Evolutionary conservation across 2,329 filamentous ascomycete genomes (phyloP), one percentile per base, ranked within the genome.

Genomic region (Fusarium sp.): DNA sequence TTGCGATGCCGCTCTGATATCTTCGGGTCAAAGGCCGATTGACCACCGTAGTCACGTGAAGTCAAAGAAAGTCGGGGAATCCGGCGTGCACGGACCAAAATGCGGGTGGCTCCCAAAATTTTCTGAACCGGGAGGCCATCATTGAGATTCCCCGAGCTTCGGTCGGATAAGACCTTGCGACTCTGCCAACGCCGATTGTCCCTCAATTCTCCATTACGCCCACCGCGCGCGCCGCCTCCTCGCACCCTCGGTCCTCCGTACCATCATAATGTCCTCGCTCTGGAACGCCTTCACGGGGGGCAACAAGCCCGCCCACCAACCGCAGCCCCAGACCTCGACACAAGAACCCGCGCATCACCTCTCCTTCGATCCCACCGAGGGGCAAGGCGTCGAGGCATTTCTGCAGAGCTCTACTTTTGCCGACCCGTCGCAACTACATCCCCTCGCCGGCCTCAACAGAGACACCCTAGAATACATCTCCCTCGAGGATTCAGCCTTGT

Each of bases 401-500:
- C 89, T 98, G 64, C 91, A 90, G 77, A 89, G 86, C 76, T 90
- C 92, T 63, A 82, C 91, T 60, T 91, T 96, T 75, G 90, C 94
- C 80, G 96, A 99, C 82, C 94, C 95, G 10, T 90, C 94, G 70
- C 88, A 92, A 80, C 87, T 99, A 76, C 96, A 99, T 81, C 96
- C 97, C 47, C 91, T 99, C 60, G 94, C 96, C 58, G 96, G 96
- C 73, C 86, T 99, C 68, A 94, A 98, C 84, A 91, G 94, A 84
- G 94, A 97, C 76, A 93, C 93, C 1, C 91, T 99, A 76, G 96
- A 99, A 81, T 99, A 99, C 82, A 89, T 99, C 71, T 91, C 92
- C 28, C 91, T 99, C 77, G 96, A 99, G 83, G 97, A 99, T 80
- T 93, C 94, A 52, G 89, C 91, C 30, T 90, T 98, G 62, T 94